Base-by-base conservation (phyloP, 352 stramenopile species). In the Vaucheria bursata region DNA sequence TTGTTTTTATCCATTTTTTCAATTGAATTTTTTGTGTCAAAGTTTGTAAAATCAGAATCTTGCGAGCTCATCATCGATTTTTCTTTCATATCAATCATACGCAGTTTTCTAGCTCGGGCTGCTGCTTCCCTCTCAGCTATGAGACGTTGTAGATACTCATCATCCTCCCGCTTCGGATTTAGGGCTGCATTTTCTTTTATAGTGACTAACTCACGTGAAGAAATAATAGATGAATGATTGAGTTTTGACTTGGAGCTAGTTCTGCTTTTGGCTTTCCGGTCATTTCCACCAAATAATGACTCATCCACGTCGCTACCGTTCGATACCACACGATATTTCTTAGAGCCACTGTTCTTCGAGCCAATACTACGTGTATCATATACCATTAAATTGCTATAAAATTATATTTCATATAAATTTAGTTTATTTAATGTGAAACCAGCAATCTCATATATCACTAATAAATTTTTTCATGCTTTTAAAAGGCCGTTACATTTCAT, bases 1-100 rank as follows among this genome's bases (percentile, higher is more conserved):
- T 88, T 81, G 49, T 85, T 85, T 35, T 87, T 76, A 39, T 89
- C 87, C 33, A 90, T 79, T 78, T 90, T 88, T 69, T 89, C 84
- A 45, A 87, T 83, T 35, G 88, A 86, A n/a, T n/a, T n/a, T n/a
- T n/a, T n/a, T n/a, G n/a, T n/a, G n/a, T n/a, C n/a, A n/a, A n/a
- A n/a, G n/a, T n/a, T n/a, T n/a, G n/a, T n/a, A n/a, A n/a, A n/a
- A n/a, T n/a, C n/a, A n/a, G n/a, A n/a, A n/a, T n/a, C n/a, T n/a
- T n/a, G n/a, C n/a, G n/a, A n/a, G n/a, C n/a, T n/a, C n/a, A n/a
- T n/a, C n/a, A n/a, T 84, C 18, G 85, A 75, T 69, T 87, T 64
- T 12, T 84, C 77, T 59, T 85, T 81, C 74, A 86, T 75, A 49
- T 83, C 67, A 32, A 75, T 52, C 82, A 86, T 86, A 6, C 80